Evolutionary conservation across 768 basidiomycete species (phyloP).

Genomic region (Tricholoma furcatifolium): DNA sequence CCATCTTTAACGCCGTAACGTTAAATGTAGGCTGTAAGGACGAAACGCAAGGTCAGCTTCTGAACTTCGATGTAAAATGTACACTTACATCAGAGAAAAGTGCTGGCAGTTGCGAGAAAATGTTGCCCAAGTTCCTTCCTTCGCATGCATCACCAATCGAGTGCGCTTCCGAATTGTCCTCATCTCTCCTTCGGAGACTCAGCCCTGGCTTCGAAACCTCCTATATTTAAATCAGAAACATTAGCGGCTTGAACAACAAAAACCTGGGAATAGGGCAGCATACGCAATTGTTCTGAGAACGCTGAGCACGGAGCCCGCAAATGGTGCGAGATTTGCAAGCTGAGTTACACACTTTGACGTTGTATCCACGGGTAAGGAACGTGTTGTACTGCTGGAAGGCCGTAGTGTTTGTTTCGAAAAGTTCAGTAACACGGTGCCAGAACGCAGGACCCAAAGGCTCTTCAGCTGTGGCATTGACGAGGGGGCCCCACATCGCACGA

Average conservation of each 20-base stretch:
- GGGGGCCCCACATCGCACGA: conserved; percentile 47
- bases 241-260: too few species aligned
- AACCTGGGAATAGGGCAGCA: too few species aligned
- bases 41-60: not conserved
- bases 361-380: conserved; percentile 39
- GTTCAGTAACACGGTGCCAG: conserved; percentile 62
- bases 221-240: too few species aligned
- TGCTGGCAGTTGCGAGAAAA: conserved; percentile 7
- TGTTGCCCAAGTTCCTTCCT: conserved; percentile 5
- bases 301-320: conserved; percentile 42
- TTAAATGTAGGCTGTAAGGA: conserved; percentile 2
- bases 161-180: not conserved
- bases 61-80: too few species aligned
- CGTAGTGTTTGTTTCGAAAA: conserved; percentile 43
- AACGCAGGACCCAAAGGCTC: conserved; percentile 49
- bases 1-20: conserved; percentile 1
- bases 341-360: conserved; percentile 31
- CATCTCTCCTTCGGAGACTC: conserved; percentile 7
- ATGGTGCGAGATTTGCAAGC: conserved; percentile 40
- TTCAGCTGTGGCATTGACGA: conserved; percentile 35
- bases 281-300: conserved; percentile 45
- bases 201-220: conserved; percentile 3
- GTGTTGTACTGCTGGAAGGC: conserved; percentile 46
- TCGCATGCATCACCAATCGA: conserved; percentile 6
- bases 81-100: conserved; percentile 4